Percentiles rank a stretch among this genome's conserved stretches.
Conservation (phyloP, 306 rosid species). For the Senna tora region DNA sequence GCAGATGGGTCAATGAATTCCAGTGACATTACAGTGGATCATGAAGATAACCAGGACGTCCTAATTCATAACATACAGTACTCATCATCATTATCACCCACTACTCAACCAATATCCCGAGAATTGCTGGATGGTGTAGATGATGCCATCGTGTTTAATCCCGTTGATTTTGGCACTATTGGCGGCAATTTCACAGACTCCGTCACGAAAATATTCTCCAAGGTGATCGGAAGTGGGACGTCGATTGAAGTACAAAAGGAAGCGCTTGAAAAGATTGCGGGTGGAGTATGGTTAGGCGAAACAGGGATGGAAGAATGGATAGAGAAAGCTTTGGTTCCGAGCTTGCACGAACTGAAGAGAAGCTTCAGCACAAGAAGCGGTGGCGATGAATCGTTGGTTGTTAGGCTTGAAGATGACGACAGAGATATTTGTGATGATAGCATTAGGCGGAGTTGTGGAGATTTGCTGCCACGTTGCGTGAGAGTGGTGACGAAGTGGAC, state of each 20-base stretch:
- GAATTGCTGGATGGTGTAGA: slow-evolving; percentile 72
- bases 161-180: slow-evolving; percentile 53
- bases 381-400: slow-evolving; percentile 51
- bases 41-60: slow-evolving; percentile 54
- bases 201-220: slow-evolving; percentile 51
- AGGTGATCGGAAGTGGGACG: slow-evolving; percentile 55
- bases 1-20: slow-evolving; percentile 83
- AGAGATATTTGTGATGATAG: slow-evolving; percentile 45
- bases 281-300: slow-evolving; percentile 79
- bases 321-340: slow-evolving; percentile 70
- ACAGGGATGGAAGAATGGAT: slow-evolving; percentile 79
- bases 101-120: slow-evolving; percentile 23
- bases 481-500: slow-evolving; percentile 55
- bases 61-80: slow-evolving; percentile 32
- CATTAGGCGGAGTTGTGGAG: slow-evolving; percentile 47
- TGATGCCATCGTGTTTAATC: slow-evolving; percentile 75
- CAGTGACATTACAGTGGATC: slow-evolving; percentile 82
- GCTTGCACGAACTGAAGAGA: slow-evolving; percentile 66
- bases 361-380: slow-evolving; percentile 30
- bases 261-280: slow-evolving; percentile 71
- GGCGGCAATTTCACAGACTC: slow-evolving; percentile 49
- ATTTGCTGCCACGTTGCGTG: slow-evolving; percentile 66
- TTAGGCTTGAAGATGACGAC: slow-evolving; percentile 68
- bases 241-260: slow-evolving; percentile 71
- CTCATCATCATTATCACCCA: slow-evolving; percentile 8